A percentile compares a stretch with the other conserved stretches of the same genome.
These are phyloP conservation scores for Beauveria scarabaeidicola DNA, from an alignment of 2,329 filamentous ascomycete species.

Conservation along the genomic window DNA sequence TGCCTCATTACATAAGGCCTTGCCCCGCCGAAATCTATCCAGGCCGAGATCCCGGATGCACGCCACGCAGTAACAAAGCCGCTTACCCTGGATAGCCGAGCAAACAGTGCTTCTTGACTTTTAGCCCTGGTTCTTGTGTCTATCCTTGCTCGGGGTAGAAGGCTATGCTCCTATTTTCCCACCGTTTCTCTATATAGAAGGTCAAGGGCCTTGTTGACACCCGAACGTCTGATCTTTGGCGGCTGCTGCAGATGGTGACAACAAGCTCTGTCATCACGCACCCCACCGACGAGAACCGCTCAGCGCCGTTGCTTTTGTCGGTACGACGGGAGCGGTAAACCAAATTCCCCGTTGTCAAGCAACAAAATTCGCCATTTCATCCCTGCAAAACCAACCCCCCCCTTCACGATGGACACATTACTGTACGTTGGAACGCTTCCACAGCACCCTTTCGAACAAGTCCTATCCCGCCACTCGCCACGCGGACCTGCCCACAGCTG, in stretches of 20 bases:
- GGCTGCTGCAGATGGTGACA: not conserved
- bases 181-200: not conserved
- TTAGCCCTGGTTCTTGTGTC: not conserved
- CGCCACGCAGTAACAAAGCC: not conserved
- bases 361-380: not conserved
- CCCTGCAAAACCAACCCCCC: not conserved
- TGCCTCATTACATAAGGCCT: not conserved
- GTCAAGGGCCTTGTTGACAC: not conserved
- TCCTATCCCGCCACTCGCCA: not conserved
- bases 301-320: not conserved
- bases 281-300: constrained; percentile 2
- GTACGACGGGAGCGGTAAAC: constrained; percentile 3
- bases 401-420: constrained; percentile 23
- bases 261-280: constrained; percentile 5
- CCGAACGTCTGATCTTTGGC: not conserved
- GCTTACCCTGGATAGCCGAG: constrained; percentile 2
- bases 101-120: not conserved
- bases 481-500: not conserved
- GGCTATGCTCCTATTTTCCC: no score
- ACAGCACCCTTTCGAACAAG: not conserved
- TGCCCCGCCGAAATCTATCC: not conserved
- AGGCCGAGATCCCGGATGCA: constrained; percentile 5
- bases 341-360: not conserved
- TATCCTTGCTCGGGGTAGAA: not conserved
- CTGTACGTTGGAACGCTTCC: constrained; percentile 18